Evolutionary conservation across 1,139 yeast species (phyloP).

Genomic region (Debaryomycetaceae sp.): DNA sequence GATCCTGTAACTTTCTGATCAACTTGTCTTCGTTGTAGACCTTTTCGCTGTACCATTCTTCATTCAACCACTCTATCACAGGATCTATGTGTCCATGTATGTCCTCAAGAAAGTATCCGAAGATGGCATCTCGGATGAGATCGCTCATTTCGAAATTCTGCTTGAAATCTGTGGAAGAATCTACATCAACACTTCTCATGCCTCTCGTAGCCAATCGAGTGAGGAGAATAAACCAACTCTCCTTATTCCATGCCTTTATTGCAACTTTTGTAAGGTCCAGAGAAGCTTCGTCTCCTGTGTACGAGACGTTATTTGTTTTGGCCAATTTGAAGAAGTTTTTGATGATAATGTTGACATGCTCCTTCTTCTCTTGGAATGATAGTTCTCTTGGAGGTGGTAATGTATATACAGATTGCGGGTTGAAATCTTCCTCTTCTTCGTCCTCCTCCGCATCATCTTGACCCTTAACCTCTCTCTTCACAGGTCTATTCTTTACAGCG

Average conservation of each 20-base stretch:
- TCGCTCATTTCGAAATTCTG: conserved; percentile 46
- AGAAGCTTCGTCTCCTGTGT: conserved; percentile 14
- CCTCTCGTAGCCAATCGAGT: conserved; percentile 84
- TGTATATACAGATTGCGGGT: conserved; percentile 45
- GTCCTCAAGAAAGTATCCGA: conserved; percentile 69
- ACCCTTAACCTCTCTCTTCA: conserved; percentile 3
- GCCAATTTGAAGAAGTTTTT: conserved; percentile 54
- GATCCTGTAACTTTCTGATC: conserved; percentile 12
- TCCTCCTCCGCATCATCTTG: conserved; percentile 38
- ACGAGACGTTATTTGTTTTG: conserved; percentile 15
- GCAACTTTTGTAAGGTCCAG: conserved; percentile 52
- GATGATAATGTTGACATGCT: conserved; percentile 50
- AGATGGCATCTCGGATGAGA: conserved; percentile 64
- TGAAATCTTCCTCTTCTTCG: conserved; percentile 31
- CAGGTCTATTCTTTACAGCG: conserved; percentile 16
- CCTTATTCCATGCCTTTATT: conserved; percentile 60
- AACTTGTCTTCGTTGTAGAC: conserved; percentile 35
- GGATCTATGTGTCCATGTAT: conserved; percentile 71
- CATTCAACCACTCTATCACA: conserved; percentile 91
- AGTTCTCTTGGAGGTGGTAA: conserved; percentile 57
- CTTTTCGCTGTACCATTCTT: conserved; percentile 85
- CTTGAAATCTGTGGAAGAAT: conserved; percentile 17
- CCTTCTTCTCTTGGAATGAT: conserved; percentile 46
- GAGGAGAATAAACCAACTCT: conserved; percentile 75
- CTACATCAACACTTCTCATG: conserved; percentile 32